Conservation (phyloP, 2,329 filamentous ascomycete species). For the Fusarium pininemorale region DNA sequence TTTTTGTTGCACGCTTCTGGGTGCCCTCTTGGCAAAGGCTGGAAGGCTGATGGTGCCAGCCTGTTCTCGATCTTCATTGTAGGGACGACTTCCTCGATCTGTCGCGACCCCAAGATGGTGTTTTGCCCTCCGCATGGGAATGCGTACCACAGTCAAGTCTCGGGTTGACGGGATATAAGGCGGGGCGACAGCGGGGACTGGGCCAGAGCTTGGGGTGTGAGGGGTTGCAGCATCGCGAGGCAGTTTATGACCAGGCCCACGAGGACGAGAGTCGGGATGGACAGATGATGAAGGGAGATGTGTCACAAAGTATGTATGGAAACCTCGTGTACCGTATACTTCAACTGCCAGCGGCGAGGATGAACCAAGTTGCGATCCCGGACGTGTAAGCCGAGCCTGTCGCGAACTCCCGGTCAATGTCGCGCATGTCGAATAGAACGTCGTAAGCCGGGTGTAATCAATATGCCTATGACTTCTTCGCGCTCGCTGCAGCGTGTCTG, state of each 20-base stretch:
- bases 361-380: neutral
- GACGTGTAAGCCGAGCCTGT: slow-evolving; percentile 17
- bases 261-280: slow-evolving; percentile 80
- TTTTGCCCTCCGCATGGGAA: slow-evolving; percentile 91
- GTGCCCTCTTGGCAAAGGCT: slow-evolving; percentile 86
- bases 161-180: slow-evolving; percentile 66
- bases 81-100: slow-evolving; percentile 81
- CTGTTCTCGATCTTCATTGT: slow-evolving; percentile 95
- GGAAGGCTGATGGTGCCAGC: slow-evolving; percentile 93
- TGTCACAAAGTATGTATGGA: slow-evolving; percentile 98
- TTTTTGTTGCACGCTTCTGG: slow-evolving; percentile 67
- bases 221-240: slow-evolving; percentile 86
- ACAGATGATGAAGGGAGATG: slow-evolving; percentile 93
- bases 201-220: slow-evolving; percentile 67
- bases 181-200: slow-evolving; percentile 67
- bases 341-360: slow-evolving; percentile 12
- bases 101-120: slow-evolving; percentile 90
- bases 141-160: slow-evolving; percentile 93
- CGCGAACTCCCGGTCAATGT: slow-evolving; percentile 17
- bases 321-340: slow-evolving; percentile 58
- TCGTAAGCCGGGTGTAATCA: neutral
- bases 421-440: slow-evolving; percentile 5
- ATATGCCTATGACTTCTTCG: neutral
- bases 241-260: slow-evolving; percentile 81
- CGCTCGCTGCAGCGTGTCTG: slow-evolving; percentile 1